Percentiles rank a stretch among this genome's conserved stretches.
These are phyloP conservation scores for Volvariella surrecta DNA, from an alignment of 1,284 basidiomycete genomes.

Conservation along the genomic window DNA sequence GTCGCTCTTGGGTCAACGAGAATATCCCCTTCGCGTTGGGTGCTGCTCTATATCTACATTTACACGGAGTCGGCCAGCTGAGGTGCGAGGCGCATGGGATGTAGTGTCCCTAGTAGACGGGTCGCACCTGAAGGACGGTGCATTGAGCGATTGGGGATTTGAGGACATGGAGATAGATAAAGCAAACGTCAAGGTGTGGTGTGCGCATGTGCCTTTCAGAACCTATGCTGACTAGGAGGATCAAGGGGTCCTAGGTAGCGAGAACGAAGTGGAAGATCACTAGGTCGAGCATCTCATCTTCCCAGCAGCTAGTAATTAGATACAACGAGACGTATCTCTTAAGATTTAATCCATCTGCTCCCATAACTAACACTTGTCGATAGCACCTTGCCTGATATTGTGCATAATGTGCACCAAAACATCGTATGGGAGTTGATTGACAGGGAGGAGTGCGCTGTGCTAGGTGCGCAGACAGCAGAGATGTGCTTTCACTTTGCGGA, in stretches of 20 bases:
- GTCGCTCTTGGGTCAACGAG: conserved; percentile 45
- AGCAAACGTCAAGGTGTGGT: conserved; percentile 29
- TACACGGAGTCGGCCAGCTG: conserved; percentile 20
- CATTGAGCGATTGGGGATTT: conserved; percentile 73
- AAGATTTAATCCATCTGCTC: conserved; percentile 70
- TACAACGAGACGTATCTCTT: conserved; percentile 9
- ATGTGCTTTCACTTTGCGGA: no score
- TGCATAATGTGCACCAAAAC: no score
- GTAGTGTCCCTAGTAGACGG: conserved; percentile 42
- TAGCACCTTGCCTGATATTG: no score
- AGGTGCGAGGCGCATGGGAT: conserved; percentile 36
- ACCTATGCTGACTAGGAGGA: conserved; percentile 18
- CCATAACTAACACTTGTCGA: conserved; percentile 98
- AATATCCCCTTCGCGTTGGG: conserved; percentile 49
- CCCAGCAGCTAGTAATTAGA: conserved; percentile 31
- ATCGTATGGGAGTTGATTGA: no score
- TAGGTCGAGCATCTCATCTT: conserved; percentile 43
- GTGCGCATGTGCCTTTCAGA: background rate
- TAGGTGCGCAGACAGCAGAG: no score
- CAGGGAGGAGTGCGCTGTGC: no score
- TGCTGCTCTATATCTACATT: conserved; percentile 61
- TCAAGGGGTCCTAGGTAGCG: conserved; percentile 50
- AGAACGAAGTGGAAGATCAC: conserved; percentile 41
- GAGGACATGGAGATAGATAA: conserved; percentile 59
- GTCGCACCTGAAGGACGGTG: conserved; percentile 49